Evolutionary conservation across 805 yeast species (phyloP).

Genomic region (Zygoascus tannicola): DNA sequence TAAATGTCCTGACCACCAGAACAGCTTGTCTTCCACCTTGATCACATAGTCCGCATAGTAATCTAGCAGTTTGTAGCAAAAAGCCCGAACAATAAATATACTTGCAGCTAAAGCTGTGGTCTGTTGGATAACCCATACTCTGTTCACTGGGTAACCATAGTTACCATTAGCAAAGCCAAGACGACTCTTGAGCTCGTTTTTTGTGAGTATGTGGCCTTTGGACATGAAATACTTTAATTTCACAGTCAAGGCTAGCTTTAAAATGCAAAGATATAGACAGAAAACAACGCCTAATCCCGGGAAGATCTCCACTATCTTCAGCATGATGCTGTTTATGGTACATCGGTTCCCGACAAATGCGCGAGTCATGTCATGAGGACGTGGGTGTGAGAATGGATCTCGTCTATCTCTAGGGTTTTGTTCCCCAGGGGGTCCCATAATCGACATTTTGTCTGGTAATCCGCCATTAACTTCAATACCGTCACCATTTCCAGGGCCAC

Average conservation of each 20-base stretch:
- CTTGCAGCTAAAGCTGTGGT: constrained; percentile 2
- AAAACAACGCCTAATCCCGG: constrained; percentile 7
- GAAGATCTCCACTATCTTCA: constrained; percentile 6
- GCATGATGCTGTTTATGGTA: neutral
- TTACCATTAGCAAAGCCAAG: constrained; percentile 12
- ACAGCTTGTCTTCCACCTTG: constrained; percentile 2
- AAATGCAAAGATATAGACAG: constrained; percentile 2
- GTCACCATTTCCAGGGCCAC: neutral
- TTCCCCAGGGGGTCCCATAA: too few relatives aligned
- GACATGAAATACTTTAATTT: neutral
- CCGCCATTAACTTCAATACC: neutral
- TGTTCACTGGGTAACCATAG: constrained; percentile 11
- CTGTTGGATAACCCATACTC: constrained; percentile 8
- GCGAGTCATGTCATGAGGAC: neutral
- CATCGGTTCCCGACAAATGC: neutral
- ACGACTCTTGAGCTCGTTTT: constrained; percentile 3
- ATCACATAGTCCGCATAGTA: neutral
- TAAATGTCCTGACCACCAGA: constrained; percentile 3
- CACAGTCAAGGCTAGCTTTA: constrained; percentile 4
- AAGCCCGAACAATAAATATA: constrained; percentile 4
- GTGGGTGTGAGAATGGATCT: neutral
- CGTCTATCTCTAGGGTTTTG: neutral
- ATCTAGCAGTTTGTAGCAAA: neutral
- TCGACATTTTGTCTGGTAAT: neutral
- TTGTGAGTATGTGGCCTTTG: neutral